Evolutionary conservation across 768 basidiomycete genomes (phyloP), one percentile per base, ranked within the genome.

Genomic region (Zangia roseola): DNA sequence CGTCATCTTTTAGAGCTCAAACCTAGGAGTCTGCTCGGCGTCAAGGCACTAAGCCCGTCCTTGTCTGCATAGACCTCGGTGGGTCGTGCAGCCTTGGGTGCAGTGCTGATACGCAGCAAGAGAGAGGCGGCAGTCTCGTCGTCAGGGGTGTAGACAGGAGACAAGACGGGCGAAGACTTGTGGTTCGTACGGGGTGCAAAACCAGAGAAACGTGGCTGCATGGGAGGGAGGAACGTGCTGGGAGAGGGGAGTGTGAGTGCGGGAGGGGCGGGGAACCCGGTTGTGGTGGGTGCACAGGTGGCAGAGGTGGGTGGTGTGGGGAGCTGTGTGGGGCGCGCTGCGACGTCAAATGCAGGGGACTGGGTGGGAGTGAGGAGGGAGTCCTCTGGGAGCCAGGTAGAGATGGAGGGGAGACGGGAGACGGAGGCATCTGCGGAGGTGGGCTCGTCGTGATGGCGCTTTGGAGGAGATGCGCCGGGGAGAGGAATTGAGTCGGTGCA

Each of bases 121-220:
- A 88, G 69, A 4, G 85, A 80, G 14, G 85, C 86, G 0, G 85
- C 86, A 1, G 74, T 76, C 68, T 88, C 83, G 60, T 89, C 86
- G 45, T 88, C 86, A 0, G 82, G 78, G 5, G 74, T 33, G 48
- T 60, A 46, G 53, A 66, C 23, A 20, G 59, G 58, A 16, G 66
- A 60, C 40, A 64, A 30, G 14, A 38, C 46, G 56, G 72, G 49
- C 35, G 69, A 51, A 1, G 39, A 35, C 30, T 43, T 63, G 0
- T 52, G 1, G 44, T 43, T 61, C 14, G 48, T 43, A 56, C 60
- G 63, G 2, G 52, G 44, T 30, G 44, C 33, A 38, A 61, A 57
- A 25, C 57, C 62, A 25, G 53, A 57, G 58, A 58, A 58, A 31
- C 58, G 60, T 2, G 58, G 59, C 40, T 53, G 59, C 33, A 61